These are phyloP conservation scores for Leishmania major DNA, from an alignment of 208 protist genomes.

Conservation along the genomic window DNA sequence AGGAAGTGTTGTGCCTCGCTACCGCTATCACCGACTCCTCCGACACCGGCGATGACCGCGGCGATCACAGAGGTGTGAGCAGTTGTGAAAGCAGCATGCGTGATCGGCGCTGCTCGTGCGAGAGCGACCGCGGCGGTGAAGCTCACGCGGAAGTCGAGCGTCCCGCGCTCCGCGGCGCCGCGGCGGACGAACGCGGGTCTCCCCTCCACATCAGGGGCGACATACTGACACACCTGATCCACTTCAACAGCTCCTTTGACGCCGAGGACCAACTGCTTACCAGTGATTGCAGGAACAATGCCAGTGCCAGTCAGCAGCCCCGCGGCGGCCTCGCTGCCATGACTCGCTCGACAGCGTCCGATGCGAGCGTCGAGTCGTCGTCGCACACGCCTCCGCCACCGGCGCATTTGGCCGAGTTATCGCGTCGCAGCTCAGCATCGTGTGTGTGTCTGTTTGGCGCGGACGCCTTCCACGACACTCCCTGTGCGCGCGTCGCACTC, in stretches of 20 bases:
- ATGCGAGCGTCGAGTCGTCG: constrained; percentile 4
- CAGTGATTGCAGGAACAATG: neutral
- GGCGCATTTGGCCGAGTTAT: neutral
- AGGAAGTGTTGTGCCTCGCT: neutral
- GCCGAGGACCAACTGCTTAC: neutral
- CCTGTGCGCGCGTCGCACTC: neutral
- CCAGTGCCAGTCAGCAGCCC: constrained; percentile 5
- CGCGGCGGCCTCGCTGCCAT: neutral
- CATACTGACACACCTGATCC: constrained; percentile 5
- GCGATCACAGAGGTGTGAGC: constrained; percentile 2
- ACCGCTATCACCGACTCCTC: constrained; percentile 13
- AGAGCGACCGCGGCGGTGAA: neutral
- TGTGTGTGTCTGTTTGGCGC: neutral
- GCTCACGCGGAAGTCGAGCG: constrained; percentile 3
- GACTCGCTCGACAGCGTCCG: constrained; percentile 8
- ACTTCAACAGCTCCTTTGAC: constrained; percentile 2
- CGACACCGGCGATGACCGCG: constrained; percentile 6
- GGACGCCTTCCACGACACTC: neutral
- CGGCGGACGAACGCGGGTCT: neutral
- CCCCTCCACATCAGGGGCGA: neutral
- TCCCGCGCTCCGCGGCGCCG: neutral
- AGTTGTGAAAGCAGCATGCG: neutral
- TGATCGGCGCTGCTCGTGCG: neutral
- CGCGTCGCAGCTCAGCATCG: neutral
- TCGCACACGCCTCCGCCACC: constrained; percentile 1